Evolutionary conservation across 1,284 basidiomycete species (phyloP), one percentile per base, ranked within the genome.

Genomic region (Tilletia setariae): DNA sequence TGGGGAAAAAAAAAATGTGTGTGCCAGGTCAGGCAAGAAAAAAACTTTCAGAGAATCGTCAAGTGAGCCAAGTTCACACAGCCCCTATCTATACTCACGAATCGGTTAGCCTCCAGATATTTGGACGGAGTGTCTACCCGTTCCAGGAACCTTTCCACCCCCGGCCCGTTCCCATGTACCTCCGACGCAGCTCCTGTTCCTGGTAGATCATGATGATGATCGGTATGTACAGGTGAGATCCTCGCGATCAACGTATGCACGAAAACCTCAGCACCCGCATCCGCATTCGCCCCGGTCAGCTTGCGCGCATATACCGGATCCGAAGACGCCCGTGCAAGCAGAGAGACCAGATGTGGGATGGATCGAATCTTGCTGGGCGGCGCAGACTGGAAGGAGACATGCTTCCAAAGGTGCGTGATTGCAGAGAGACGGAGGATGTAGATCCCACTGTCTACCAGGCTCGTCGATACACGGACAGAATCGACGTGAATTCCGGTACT

Each of bases 81-180:
- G 21, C 7, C 21, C 21, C 16, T 21, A 30, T 69, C 64, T 43
- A 30, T 68, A 78, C 86, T 59, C 79, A 91, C 90, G 69, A 89
- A 86, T 81, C 91, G 86, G 79, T 94, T 96, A 70, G 91, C 86
- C 76, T 94, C 93, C 74, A 93, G 85, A 79, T 92, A 94, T 0
- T 88, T 86, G 19, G 89, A 87, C 19, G 96, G 84, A n/a, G 88
- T 92, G 80, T 96, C 95, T 1, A 90, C 89, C 40, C 94, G 87
- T 43, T 90, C 88, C 2, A 91, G 87, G 76, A 87, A 87, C 0
- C 87, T 89, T 61, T 87, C 84, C 47, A 19, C 56, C 32, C 56
- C 56, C 25, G 19, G 19, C 32, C 56, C 56, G 30, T 53, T n/a
- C 51, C 51, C 21, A 53, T 21, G 21, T 25, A 6, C 46, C 46